These are phyloP conservation scores for Phallus indusiatus DNA, from an alignment of 768 basidiomycete genomes.

Conservation along the genomic window DNA sequence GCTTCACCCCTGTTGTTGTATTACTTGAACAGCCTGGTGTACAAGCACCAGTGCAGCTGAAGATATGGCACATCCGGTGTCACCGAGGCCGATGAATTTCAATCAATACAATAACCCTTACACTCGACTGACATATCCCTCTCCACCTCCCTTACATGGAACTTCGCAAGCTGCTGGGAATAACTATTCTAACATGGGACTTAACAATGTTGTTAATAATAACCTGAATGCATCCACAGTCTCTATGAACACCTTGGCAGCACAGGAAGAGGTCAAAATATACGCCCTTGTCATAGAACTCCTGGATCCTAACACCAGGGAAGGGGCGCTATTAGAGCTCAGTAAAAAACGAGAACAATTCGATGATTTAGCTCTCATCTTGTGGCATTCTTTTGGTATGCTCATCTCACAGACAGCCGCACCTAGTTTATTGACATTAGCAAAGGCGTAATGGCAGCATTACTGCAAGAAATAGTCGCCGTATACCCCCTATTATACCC, in stretches of 20 bases:
- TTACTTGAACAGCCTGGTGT: background rate
- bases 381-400: conserved; percentile 97
- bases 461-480: conserved; percentile 95
- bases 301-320: conserved; percentile 73
- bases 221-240: background rate
- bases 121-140: conserved; percentile 5
- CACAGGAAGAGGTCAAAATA: conserved; percentile 69
- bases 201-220: conserved; percentile 1
- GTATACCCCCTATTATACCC: conserved; percentile 95
- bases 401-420: background rate
- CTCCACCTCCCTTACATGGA: conserved; percentile 4
- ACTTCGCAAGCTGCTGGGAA: background rate
- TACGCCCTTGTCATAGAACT: conserved; percentile 84
- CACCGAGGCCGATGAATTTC: conserved; percentile 6
- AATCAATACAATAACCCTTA: conserved; percentile 9
- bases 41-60: background rate
- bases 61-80: conserved; percentile 5
- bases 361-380: conserved; percentile 92
- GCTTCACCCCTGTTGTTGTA: no score
- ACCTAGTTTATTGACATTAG: background rate
- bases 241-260: conserved; percentile 6
- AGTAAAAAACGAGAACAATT: conserved; percentile 99
- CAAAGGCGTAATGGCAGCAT: conserved; percentile 92
- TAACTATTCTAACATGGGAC: background rate
- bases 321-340: conserved; percentile 85